A percentile compares a stretch with the other conserved stretches of the same genome.
Evolutionary conservation across 2,329 filamentous ascomycete species (phyloP).

Genomic region (Aspergillus aculeatinus): DNA sequence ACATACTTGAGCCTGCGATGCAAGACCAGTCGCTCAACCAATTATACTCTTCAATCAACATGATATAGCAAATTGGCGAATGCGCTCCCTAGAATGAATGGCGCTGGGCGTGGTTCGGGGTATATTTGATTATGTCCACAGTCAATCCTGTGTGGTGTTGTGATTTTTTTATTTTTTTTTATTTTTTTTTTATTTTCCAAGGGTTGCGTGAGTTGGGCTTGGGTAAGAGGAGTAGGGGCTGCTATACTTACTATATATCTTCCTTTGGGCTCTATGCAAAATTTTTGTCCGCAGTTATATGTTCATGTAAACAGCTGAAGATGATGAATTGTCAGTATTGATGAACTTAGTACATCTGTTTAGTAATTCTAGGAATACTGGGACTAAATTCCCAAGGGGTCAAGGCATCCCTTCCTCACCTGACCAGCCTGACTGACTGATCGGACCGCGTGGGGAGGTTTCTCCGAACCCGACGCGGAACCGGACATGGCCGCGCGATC

Average conservation of each 20-base stretch:
- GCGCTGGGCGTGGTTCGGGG: background rate
- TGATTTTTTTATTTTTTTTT: background rate
- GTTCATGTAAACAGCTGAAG: background rate
- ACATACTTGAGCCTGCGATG: constrained; percentile 34
- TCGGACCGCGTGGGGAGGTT: constrained; percentile 21
- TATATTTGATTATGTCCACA: background rate
- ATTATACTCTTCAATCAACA: constrained; percentile 38
- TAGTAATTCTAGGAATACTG: too few species aligned
- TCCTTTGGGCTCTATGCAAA: background rate
- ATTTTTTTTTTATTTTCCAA: too few species aligned
- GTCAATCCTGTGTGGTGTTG: background rate
- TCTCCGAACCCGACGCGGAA: constrained; percentile 33
- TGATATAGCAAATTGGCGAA: constrained; percentile 23
- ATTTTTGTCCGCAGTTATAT: background rate
- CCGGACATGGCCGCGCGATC: constrained; percentile 18
- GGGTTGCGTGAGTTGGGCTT: background rate
- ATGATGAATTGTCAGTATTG: background rate
- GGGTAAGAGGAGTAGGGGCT: background rate
- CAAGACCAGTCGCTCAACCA: constrained; percentile 34
- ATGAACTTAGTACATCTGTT: too few species aligned
- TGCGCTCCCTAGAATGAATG: background rate
- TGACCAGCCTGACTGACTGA: constrained; percentile 27
- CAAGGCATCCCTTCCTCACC: background rate
- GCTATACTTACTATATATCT: background rate
- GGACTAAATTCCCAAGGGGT: too few species aligned